phyloP scores from a whole-genome alignment of 2,329 filamentous ascomycete species.

The Cladosporium halotolerans region DNA sequence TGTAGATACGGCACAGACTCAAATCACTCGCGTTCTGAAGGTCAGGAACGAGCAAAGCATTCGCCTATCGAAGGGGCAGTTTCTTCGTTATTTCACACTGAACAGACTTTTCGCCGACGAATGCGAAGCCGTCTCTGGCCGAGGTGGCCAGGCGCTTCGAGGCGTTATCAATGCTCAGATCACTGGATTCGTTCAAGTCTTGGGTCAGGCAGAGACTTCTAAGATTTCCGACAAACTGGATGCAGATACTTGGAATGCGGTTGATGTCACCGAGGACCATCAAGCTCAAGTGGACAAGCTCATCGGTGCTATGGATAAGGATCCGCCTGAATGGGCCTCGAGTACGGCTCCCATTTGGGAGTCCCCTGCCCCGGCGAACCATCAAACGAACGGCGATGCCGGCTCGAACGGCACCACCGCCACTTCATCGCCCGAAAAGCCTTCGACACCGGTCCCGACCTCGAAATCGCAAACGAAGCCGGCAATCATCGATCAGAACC shows the following conservation, averaged over 20 bases:
- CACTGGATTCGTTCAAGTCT: conserved; percentile 66
- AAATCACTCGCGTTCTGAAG: conserved; percentile 68
- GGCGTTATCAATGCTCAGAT: conserved; percentile 77
- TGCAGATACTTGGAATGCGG: conserved; percentile 71
- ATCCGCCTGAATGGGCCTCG: conserved; percentile 61
- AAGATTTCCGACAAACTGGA: conserved; percentile 71
- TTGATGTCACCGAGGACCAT: conserved; percentile 63
- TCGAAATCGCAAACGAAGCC: conserved; percentile 23
- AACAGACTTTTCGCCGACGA: conserved; percentile 81
- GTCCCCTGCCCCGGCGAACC: conserved; percentile 23
- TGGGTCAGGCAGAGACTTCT: conserved; percentile 67
- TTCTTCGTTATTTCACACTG: conserved; percentile 74
- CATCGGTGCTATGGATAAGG: conserved; percentile 63
- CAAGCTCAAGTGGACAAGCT: conserved; percentile 57
- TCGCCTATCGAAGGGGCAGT: conserved; percentile 60
- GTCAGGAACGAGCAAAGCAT: conserved; percentile 70
- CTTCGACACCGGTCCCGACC: conserved; percentile 4
- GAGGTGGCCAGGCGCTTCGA: conserved; percentile 69
- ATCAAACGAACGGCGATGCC: conserved; percentile 25
- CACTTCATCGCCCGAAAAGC: neutral
- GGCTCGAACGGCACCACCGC: conserved; percentile 17
- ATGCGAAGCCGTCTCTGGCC: conserved; percentile 76
- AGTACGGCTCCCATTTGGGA: conserved; percentile 48
- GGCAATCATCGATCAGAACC: conserved; percentile 76
- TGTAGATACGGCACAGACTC: conserved; percentile 69